Conservation (phyloP, 116 monocot species). For the Trichopus zeylanicus region DNA sequence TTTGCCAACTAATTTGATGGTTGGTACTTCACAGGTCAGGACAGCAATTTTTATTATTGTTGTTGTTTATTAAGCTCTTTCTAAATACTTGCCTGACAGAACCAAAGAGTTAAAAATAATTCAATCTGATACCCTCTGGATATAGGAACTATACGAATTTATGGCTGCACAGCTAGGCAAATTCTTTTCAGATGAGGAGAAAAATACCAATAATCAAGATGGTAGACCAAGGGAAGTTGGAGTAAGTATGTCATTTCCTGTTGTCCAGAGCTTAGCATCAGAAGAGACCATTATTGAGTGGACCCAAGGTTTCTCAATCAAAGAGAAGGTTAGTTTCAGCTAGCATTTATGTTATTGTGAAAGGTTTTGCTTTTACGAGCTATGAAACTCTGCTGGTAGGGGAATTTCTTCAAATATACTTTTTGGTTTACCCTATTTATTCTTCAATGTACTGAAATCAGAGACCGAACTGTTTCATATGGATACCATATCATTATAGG, state of each 20-base stretch:
- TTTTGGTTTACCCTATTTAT: too few relatives aligned
- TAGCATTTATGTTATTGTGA: background rate
- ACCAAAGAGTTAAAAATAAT: background rate
- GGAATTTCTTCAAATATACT: too few relatives aligned
- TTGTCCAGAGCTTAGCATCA: constrained; percentile 54
- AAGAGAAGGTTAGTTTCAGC: constrained; percentile 35
- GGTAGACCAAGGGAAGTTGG: constrained; percentile 55
- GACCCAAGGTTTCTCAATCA: constrained; percentile 80
- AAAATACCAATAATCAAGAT: constrained; percentile 18
- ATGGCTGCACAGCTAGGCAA: constrained; percentile 8
- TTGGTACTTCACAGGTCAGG: constrained; percentile 12
- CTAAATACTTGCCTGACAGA: background rate
- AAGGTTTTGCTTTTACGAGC: background rate
- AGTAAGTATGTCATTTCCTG: constrained; percentile 84
- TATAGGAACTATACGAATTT: constrained; percentile 14
- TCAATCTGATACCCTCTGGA: background rate
- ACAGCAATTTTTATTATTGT: background rate
- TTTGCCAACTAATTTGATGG: constrained; percentile 17
- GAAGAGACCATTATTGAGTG: constrained; percentile 64
- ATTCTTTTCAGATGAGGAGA: constrained; percentile 29
- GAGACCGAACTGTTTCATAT: too few relatives aligned
- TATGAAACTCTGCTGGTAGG: too few relatives aligned
- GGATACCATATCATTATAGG: too few relatives aligned
- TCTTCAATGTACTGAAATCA: too few relatives aligned
- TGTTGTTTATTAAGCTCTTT: background rate